Conservation (phyloP, 768 basidiomycete species). For the Boletus huronensis region DNA sequence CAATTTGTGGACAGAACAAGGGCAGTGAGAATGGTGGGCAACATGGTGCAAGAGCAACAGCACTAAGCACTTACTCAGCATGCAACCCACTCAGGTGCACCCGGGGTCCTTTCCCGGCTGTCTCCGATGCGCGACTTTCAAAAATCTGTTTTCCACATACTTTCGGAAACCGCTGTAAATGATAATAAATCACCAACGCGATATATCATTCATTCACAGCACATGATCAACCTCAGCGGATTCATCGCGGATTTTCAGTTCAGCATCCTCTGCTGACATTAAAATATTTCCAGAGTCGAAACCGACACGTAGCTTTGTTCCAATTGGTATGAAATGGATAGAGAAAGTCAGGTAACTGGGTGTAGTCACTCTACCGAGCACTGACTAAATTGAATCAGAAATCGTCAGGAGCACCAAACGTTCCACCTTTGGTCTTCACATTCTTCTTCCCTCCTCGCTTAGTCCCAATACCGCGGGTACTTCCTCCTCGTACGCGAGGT, state of each 20-base stretch:
- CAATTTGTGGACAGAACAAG: too few species aligned
- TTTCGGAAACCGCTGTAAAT: too few species aligned
- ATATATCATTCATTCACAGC: neutral
- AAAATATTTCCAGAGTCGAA: neutral
- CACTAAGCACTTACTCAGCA: too few species aligned
- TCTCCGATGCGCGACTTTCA: too few species aligned
- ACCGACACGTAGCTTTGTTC: neutral
- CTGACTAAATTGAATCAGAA: constrained; percentile 8
- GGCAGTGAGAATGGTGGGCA: too few species aligned
- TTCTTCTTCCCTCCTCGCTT: constrained; percentile 29
- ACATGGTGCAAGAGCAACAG: too few species aligned
- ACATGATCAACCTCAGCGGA: neutral
- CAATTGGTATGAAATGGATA: neutral
- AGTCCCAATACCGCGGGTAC: constrained; percentile 16
- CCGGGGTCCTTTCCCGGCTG: too few species aligned
- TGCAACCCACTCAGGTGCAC: too few species aligned
- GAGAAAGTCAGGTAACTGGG: neutral
- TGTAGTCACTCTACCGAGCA: neutral
- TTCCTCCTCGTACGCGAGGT: constrained; percentile 25
- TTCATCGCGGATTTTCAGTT: neutral
- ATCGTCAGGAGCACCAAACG: constrained; percentile 32
- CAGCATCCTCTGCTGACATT: neutral
- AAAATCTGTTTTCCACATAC: too few species aligned
- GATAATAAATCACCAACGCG: too few species aligned
- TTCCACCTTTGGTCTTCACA: constrained; percentile 33